phyloP scores from a whole-genome alignment of 768 basidiomycete genomes.

The Phlebiopsis flavidoalba region DNA sequence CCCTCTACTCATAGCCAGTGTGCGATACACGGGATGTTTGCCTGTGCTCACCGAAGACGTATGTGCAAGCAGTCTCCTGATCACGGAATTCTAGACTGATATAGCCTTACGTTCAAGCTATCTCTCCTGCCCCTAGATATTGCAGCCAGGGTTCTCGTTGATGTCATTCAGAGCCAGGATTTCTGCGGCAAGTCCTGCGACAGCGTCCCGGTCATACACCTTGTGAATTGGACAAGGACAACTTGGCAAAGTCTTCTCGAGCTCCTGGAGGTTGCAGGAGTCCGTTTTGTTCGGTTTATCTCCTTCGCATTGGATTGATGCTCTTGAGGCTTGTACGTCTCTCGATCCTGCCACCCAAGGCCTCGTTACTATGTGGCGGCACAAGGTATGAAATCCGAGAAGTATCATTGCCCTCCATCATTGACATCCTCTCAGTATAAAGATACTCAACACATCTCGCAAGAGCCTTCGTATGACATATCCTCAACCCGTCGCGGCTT shows the following conservation, averaged over 20 bases:
- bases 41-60: constrained; percentile 3
- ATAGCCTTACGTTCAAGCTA: not conserved
- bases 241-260: not conserved
- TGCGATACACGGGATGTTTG: constrained; percentile 2
- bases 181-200: not conserved
- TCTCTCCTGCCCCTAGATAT: not conserved
- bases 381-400: not conserved
- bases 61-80: not conserved
- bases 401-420: not conserved
- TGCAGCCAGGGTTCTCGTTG: not conserved
- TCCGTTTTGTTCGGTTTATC: not conserved
- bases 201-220: not conserved
- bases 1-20: constrained; percentile 8
- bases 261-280: not conserved
- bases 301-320: not conserved
- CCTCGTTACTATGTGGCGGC: not conserved
- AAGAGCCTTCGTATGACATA: not conserved
- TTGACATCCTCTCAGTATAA: not conserved
- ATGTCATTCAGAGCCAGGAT: not conserved
- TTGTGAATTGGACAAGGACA: not conserved
- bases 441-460: not conserved
- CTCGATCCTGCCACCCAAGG: not conserved
- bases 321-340: not conserved
- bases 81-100: too few relatives aligned
- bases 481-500: not conserved